phyloP scores from a whole-genome alignment of 495 filamentous ascomycete genomes.

The Neurospora tetraspora region DNA sequence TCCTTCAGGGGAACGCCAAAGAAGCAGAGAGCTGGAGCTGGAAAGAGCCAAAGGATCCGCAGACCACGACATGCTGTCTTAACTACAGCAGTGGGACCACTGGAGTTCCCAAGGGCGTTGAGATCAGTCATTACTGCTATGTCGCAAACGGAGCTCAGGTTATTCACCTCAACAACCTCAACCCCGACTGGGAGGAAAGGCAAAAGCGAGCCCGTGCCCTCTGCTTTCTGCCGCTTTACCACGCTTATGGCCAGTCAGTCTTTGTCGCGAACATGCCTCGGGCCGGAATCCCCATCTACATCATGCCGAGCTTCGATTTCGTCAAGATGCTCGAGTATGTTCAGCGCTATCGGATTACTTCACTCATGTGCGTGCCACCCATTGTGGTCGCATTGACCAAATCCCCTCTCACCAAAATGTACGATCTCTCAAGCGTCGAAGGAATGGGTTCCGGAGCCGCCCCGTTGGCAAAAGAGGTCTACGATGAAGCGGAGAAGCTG shows the following conservation, averaged over 20 bases:
- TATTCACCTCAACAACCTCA: slow-evolving; percentile 32
- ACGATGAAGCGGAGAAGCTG: slow-evolving; percentile 45
- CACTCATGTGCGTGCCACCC: slow-evolving; percentile 51
- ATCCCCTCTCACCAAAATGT: slow-evolving; percentile 51
- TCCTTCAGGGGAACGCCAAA: slow-evolving; percentile 27
- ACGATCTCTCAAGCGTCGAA: slow-evolving; percentile 58
- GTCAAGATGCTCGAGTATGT: slow-evolving; percentile 56
- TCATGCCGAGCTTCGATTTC: slow-evolving; percentile 70
- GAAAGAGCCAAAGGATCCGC: slow-evolving; percentile 27
- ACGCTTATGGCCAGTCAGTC: slow-evolving; percentile 49
- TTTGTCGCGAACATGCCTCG: slow-evolving; percentile 29
- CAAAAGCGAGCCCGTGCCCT: slow-evolving; percentile 18
- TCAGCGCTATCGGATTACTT: slow-evolving; percentile 58
- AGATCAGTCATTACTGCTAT: slow-evolving; percentile 65
- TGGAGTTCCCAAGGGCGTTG: slow-evolving; percentile 75
- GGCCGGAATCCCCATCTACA: slow-evolving; percentile 44
- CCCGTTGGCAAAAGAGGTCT: slow-evolving; percentile 53
- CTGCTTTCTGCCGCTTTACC: slow-evolving; percentile 66
- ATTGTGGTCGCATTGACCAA: slow-evolving; percentile 67
- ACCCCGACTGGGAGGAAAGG: slow-evolving; percentile 31
- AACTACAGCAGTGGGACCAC: slow-evolving; percentile 76
- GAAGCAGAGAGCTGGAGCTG: slow-evolving; percentile 35
- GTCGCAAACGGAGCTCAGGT: slow-evolving; percentile 55
- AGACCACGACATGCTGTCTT: slow-evolving; percentile 36
- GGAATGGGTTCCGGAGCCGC: slow-evolving; percentile 50